Percentiles rank a stretch among this genome's conserved stretches.
Conservation (phyloP, 176 grass and related monocot genomes). For the Saccharum officinarum region DNA sequence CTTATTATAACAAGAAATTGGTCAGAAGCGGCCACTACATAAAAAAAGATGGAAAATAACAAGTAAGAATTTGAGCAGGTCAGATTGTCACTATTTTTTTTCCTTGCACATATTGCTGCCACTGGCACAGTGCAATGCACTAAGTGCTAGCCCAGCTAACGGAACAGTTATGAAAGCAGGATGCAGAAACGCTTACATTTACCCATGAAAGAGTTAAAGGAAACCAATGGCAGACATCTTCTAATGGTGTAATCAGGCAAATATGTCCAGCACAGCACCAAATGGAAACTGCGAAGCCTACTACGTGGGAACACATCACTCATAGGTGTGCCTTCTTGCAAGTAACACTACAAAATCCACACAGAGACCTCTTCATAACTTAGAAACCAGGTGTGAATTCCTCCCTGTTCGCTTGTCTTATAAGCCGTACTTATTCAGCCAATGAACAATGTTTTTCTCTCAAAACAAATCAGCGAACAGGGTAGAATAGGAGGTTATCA, state of each 20-base stretch:
- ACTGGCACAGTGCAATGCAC: neutral
- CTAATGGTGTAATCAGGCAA: neutral
- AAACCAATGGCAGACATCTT: neutral
- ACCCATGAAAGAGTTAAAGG: neutral
- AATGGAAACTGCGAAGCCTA: neutral
- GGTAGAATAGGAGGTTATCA: neutral
- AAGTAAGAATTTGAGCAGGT: neutral
- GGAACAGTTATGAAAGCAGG: neutral
- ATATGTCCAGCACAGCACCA: neutral
- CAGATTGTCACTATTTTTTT: neutral
- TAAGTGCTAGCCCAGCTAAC: neutral
- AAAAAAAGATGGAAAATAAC: neutral
- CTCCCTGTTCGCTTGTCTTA: too few relatives aligned
- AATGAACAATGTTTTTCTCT: too few relatives aligned
- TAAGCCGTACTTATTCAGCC: too few relatives aligned
- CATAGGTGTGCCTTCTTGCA: neutral
- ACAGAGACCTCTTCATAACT: neutral
- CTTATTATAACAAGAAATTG: neutral
- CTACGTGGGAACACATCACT: neutral
- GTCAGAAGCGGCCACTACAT: neutral
- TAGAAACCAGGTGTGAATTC: neutral
- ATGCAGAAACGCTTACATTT: neutral
- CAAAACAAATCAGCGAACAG: too few relatives aligned
- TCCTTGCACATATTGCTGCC: neutral
- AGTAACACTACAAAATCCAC: neutral